These are phyloP conservation scores for Tuber magnatum DNA, from an alignment of 495 filamentous ascomycete species.

Conservation along the genomic window DNA sequence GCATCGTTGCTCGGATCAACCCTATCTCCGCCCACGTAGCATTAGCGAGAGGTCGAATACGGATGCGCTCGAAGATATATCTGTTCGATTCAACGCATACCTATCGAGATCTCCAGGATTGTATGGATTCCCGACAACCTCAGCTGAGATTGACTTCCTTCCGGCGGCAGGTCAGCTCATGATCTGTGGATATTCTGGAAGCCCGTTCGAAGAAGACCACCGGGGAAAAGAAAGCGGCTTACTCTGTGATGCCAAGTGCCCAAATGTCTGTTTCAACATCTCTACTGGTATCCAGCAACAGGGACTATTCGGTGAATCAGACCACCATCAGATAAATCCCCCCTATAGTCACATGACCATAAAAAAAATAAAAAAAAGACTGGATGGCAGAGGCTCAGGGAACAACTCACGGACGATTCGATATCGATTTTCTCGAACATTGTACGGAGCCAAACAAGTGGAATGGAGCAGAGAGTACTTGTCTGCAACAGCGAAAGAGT, in stretches of 20 bases:
- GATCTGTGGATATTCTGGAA: conserved; percentile 26
- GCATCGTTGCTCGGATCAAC: conserved; percentile 27
- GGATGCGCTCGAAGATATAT: conserved; percentile 25
- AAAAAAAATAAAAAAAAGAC: conserved; percentile 7
- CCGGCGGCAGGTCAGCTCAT: conserved; percentile 32
- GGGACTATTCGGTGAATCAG: conserved; percentile 24
- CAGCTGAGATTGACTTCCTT: conserved; percentile 40
- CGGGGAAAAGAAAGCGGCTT: conserved; percentile 26
- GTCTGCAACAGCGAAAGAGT: conserved; percentile 34
- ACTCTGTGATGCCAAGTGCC: conserved; percentile 42
- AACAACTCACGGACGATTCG: conserved; percentile 35
- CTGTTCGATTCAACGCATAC: conserved; percentile 35
- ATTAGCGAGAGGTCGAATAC: conserved; percentile 23
- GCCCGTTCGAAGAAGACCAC: conserved; percentile 11
- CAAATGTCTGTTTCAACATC: conserved; percentile 40
- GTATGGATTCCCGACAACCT: conserved; percentile 38
- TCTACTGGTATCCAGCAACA: conserved; percentile 31
- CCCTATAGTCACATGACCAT: conserved; percentile 15
- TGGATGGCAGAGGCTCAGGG: conserved; percentile 12
- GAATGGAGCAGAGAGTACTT: conserved; percentile 32
- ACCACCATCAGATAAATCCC: conserved; percentile 23
- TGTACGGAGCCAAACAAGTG: conserved; percentile 30
- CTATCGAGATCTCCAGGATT: conserved; percentile 37
- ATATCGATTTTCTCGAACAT: conserved; percentile 36
- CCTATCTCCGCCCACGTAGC: conserved; percentile 31